These are phyloP conservation scores for Cryptosporidium tyzzeri DNA, from an alignment of 169 alveolate genomes.

Conservation along the genomic window DNA sequence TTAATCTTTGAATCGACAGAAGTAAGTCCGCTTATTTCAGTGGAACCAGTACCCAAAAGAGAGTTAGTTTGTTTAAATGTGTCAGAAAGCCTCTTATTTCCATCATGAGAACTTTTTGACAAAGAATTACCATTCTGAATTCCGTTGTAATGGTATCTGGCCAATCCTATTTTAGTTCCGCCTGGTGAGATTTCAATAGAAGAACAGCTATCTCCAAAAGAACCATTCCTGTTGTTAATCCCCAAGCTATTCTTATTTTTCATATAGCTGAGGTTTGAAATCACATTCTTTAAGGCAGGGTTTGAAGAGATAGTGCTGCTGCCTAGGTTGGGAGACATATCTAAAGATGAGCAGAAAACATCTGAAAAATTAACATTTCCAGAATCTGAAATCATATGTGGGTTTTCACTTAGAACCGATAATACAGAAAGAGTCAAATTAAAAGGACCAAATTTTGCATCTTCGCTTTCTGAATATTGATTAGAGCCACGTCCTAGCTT, in stretches of 20 bases:
- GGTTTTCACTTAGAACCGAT: conserved; percentile 65
- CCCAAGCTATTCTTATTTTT: conserved; percentile 19
- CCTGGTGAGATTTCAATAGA: not conserved
- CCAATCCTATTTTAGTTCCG: not conserved
- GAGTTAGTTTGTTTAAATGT: not conserved
- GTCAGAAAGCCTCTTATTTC: not conserved
- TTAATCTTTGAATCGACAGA: not conserved
- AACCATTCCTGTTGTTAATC: not conserved
- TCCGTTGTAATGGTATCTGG: not conserved
- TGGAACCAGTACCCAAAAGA: not conserved
- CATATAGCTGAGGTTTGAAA: conserved; percentile 29
- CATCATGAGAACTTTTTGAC: not conserved
- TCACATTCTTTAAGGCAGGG: conserved; percentile 16
- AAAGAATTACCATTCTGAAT: not conserved
- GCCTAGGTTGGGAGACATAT: conserved; percentile 1
- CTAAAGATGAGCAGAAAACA: not conserved
- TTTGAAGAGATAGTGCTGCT: not conserved
- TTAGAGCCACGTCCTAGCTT: not conserved
- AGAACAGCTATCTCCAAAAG: not conserved
- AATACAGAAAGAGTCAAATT: conserved; percentile 66
- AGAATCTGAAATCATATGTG: conserved; percentile 17
- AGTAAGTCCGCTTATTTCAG: not conserved
- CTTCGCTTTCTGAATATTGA: conserved; percentile 8
- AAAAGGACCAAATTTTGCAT: conserved; percentile 46
- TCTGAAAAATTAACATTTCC: not conserved